Conservation (phyloP, 2,329 filamentous ascomycete species). For the Cadophora sp. region DNA sequence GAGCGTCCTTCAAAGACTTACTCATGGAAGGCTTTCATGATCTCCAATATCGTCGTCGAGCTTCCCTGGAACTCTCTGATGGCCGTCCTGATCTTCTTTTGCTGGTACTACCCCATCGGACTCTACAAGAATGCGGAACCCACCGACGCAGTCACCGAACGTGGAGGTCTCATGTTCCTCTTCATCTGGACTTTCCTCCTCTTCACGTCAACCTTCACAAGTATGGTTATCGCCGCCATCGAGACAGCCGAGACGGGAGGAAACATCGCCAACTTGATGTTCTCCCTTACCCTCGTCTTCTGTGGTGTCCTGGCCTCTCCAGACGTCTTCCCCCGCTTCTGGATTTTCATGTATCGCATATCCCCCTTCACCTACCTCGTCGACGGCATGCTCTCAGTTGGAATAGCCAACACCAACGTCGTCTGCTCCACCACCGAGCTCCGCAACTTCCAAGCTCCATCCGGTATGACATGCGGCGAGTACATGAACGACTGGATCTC, state of each 20-base stretch:
- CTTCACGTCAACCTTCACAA: conserved; percentile 82
- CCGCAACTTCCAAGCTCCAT: conserved; percentile 65
- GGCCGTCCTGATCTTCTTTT: conserved; percentile 77
- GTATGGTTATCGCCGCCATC: conserved; percentile 78
- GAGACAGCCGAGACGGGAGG: conserved; percentile 77
- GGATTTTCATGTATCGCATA: conserved; percentile 84
- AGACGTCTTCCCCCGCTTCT: conserved; percentile 71
- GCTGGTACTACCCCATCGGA: conserved; percentile 87
- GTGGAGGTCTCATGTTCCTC: conserved; percentile 81
- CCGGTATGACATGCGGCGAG: conserved; percentile 60
- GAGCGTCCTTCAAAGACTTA: conserved; percentile 84
- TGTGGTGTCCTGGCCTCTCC: conserved; percentile 74
- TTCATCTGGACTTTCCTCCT: conserved; percentile 77
- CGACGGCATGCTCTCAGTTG: conserved; percentile 72
- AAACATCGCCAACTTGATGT: conserved; percentile 78
- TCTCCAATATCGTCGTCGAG: conserved; percentile 81
- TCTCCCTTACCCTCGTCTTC: conserved; percentile 77
- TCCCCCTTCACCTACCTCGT: conserved; percentile 86
- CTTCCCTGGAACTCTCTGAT: conserved; percentile 81
- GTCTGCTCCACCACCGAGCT: conserved; percentile 73
- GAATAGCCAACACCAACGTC: conserved; percentile 70
- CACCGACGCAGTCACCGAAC: conserved; percentile 67
- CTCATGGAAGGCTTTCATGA: conserved; percentile 69
- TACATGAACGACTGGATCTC: conserved; percentile 62
- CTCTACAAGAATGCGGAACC: conserved; percentile 73